Evolutionary conservation across 345 rosid genomes (phyloP).

Genomic region (Ricinus communis): DNA sequence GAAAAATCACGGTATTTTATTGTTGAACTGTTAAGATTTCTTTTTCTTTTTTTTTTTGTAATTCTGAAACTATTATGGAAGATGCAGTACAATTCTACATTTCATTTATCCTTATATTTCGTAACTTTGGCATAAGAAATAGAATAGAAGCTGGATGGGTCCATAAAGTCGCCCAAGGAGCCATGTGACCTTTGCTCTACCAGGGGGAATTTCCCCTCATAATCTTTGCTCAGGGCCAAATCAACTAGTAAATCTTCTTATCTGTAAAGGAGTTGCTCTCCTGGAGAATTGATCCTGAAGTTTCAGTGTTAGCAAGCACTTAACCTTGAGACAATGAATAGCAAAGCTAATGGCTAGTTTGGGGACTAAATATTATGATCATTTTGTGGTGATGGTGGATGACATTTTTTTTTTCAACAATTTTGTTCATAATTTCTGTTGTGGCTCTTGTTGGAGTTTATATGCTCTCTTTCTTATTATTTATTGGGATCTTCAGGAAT

Average conservation of each 20-base stretch:
- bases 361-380: not conserved
- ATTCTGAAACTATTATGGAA: slow-evolving; percentile 10
- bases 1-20: not conserved
- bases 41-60: not conserved
- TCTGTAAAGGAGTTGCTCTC: not conserved
- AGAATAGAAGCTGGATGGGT: not conserved
- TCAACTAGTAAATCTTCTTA: not conserved
- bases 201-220: not conserved
- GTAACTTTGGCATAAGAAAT: not conserved
- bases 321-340: not conserved
- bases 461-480: slow-evolving; percentile 9
- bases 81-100: not conserved
- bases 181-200: too few species aligned
- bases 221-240: too few species aligned
- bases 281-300: not conserved
- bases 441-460: not conserved
- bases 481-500: slow-evolving; percentile 61
- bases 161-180: not conserved
- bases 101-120: not conserved
- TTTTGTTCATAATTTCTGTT: not conserved
- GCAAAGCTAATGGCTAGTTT: not conserved
- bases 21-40: slow-evolving; percentile 5
- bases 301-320: not conserved
- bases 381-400: slow-evolving; percentile 2
- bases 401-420: not conserved